Conservation (phyloP, 176 grass and related monocot species). For the Alopecurus myosuroides region DNA sequence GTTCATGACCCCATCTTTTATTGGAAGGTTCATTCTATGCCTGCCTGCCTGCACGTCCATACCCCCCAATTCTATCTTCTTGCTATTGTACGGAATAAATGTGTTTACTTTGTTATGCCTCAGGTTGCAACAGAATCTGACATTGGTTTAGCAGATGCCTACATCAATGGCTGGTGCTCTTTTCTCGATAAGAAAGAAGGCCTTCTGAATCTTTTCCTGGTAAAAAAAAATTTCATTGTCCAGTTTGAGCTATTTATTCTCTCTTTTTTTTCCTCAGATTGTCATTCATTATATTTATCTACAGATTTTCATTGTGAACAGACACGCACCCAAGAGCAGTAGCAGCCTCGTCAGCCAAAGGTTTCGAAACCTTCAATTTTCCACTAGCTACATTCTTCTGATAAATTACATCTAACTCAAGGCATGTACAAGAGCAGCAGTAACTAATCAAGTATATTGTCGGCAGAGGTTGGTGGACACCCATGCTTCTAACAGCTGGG, state of each 20-base stretch:
- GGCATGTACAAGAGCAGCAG: too few species aligned
- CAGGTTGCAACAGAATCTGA: conserved; percentile 10
- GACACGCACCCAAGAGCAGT: too few species aligned
- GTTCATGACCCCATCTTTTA: conserved; percentile 72
- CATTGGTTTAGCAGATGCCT: conserved; percentile 74
- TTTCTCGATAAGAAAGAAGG: conserved; percentile 52
- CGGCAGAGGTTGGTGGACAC: conserved; percentile 38
- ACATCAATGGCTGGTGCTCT: conserved; percentile 78
- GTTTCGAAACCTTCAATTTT: too few species aligned
- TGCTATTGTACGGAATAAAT: too few species aligned
- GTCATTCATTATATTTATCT: too few species aligned
- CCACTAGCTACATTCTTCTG: too few species aligned
- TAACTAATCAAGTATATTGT: background rate
- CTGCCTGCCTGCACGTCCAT: too few species aligned
- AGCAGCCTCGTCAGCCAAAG: background rate
- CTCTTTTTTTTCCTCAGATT: too few species aligned
- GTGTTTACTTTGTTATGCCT: background rate
- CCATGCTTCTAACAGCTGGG: conserved; percentile 47
- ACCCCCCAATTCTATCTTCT: too few species aligned
- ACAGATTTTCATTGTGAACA: too few species aligned
- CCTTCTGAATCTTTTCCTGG: background rate
- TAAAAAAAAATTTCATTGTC: background rate
- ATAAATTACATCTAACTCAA: too few species aligned
- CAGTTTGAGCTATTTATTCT: background rate
- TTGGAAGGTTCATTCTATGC: conserved; percentile 48